Evolutionary conservation across 768 basidiomycete genomes (phyloP).

Genomic region (Collybia nuda): DNA sequence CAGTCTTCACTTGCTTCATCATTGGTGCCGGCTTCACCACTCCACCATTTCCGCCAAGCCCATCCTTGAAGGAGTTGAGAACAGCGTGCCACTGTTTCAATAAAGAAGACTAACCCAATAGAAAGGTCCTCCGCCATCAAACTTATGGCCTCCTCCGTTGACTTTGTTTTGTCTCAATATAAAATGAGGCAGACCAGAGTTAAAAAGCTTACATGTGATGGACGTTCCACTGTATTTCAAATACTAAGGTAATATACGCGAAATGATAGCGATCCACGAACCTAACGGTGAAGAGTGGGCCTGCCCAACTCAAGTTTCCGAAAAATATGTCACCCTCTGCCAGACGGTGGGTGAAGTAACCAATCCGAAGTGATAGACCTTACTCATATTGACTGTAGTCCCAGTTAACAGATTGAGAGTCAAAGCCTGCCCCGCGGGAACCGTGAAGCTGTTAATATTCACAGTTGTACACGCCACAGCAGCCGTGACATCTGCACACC

Average conservation of each 20-base stretch:
- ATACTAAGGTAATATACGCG: neutral
- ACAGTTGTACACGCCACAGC: conserved; percentile 60
- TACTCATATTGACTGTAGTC: conserved; percentile 60
- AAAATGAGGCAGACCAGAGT: neutral
- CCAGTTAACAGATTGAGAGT: conserved; percentile 43
- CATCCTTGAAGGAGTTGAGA: conserved; percentile 28
- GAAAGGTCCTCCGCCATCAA: conserved; percentile 43
- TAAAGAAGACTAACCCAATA: conserved; percentile 32
- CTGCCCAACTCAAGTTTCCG: conserved; percentile 49
- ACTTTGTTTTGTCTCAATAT: conserved; percentile 18
- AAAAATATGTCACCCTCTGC: conserved; percentile 60
- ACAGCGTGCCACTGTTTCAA: neutral
- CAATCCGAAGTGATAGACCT: conserved; percentile 2
- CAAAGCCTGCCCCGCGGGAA: conserved; percentile 53
- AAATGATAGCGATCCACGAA: conserved; percentile 17
- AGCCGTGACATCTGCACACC: conserved; percentile 37
- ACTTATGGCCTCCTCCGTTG: conserved; percentile 40
- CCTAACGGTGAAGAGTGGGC: conserved; percentile 55
- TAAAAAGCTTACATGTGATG: conserved; percentile 42
- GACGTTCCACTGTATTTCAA: conserved; percentile 35
- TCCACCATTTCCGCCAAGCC: conserved; percentile 36
- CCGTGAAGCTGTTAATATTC: conserved; percentile 55
- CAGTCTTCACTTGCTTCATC: conserved; percentile 34
- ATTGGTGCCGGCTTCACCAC: conserved; percentile 40
- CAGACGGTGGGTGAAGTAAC: neutral